Evolutionary conservation across 192 early-diverging fungal species (phyloP).

Genomic region (Dimargaris verticillata): DNA sequence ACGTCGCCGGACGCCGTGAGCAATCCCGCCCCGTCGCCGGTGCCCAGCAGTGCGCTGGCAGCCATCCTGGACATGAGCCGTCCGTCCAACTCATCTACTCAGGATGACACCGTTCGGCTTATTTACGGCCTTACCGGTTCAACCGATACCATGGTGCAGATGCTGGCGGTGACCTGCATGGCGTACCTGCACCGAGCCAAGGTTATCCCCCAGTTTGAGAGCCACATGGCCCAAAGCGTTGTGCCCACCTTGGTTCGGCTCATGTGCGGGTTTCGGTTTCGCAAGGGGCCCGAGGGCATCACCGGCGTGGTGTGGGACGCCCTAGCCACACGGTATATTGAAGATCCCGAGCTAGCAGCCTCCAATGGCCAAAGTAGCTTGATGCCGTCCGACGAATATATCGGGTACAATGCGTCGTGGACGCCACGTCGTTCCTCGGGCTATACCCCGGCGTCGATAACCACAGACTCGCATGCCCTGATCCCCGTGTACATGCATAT

Average conservation of each 20-base stretch:
- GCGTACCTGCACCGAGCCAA: conserved; percentile 3
- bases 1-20: background rate
- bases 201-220: background rate
- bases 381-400: background rate
- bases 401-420: background rate
- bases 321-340: background rate
- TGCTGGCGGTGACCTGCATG: background rate
- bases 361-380: background rate
- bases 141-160: background rate
- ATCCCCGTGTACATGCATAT: background rate
- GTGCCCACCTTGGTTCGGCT: conserved; percentile 4
- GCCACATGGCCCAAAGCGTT: background rate
- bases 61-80: too few relatives aligned
- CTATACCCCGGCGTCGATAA: background rate
- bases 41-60: background rate
- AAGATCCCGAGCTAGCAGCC: background rate
- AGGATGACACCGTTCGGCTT: background rate
- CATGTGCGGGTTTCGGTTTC: conserved; percentile 2
- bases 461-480: background rate
- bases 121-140: background rate
- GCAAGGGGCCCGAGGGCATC: background rate
- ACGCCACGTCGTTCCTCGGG: background rate
- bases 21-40: background rate
- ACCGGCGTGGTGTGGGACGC: conserved; percentile 5
- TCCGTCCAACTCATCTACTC: too few relatives aligned